Evolutionary conservation across 192 early-diverging fungal genomes (phyloP).

Genomic region (Coemansia sp.): DNA sequence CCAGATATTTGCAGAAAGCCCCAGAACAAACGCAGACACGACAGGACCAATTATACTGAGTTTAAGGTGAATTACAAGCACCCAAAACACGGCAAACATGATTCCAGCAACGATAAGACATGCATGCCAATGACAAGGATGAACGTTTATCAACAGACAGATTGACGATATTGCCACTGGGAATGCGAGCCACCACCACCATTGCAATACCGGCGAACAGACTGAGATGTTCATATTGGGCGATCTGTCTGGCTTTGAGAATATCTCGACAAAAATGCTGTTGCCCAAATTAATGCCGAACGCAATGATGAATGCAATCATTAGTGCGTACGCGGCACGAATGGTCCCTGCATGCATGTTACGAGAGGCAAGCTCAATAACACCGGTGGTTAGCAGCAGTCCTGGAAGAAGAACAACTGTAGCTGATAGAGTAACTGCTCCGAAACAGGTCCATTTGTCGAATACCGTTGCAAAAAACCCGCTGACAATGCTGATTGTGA

Average conservation of each 20-base stretch:
- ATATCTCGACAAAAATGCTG: slow-evolving; percentile 56
- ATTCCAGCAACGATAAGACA: slow-evolving; percentile 63
- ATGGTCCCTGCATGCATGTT: slow-evolving; percentile 87
- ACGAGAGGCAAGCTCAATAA: slow-evolving; percentile 80
- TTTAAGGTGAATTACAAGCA: slow-evolving; percentile 55
- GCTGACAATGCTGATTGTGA: slow-evolving; percentile 55
- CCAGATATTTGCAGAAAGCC: slow-evolving; percentile 70
- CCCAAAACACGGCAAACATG: slow-evolving; percentile 61
- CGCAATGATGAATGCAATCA: slow-evolving; percentile 71
- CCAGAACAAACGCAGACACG: slow-evolving; percentile 70
- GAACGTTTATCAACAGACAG: slow-evolving; percentile 56
- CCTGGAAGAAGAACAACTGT: slow-evolving; percentile 66
- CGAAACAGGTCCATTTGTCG: slow-evolving; percentile 55
- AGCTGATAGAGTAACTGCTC: slow-evolving; percentile 57
- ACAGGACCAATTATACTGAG: slow-evolving; percentile 57
- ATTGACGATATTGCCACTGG: slow-evolving; percentile 51
- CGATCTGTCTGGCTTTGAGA: slow-evolving; percentile 31
- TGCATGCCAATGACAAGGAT: slow-evolving; percentile 60
- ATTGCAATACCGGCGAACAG: slow-evolving; percentile 29
- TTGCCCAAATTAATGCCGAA: slow-evolving; percentile 66
- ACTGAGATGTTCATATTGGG: slow-evolving; percentile 16
- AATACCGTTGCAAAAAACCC: slow-evolving; percentile 57
- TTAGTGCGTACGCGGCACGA: slow-evolving; percentile 69
- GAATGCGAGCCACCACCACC: slow-evolving; percentile 58
- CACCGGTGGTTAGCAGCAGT: slow-evolving; percentile 67